Percentiles rank a stretch among this genome's conserved stretches.
phyloP scores from a whole-genome alignment of 2,329 filamentous ascomycete species.

The Diaporthe humulicola region DNA sequence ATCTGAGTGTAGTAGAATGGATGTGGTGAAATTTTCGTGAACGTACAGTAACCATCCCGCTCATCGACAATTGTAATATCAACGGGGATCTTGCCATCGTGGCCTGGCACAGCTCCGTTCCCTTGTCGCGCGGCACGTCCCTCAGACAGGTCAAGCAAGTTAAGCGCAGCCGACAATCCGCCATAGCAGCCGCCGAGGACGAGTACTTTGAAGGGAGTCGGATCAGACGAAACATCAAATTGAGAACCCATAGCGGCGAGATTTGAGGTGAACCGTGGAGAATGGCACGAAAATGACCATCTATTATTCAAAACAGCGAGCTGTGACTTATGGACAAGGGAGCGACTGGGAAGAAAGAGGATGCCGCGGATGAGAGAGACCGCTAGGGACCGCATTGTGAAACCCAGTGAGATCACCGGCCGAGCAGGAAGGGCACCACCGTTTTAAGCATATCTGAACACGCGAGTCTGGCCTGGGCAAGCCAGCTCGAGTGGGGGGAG shows the following conservation, averaged over 20 bases:
- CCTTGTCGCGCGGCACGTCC: constrained; percentile 65
- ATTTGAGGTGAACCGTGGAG: not conserved
- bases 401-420: not conserved
- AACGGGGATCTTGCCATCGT: constrained; percentile 60
- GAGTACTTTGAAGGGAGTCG: constrained; percentile 66
- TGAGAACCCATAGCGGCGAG: constrained; percentile 35
- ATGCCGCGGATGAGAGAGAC: not conserved
- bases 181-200: constrained; percentile 80
- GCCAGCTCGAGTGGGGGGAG: not conserved
- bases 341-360: not conserved
- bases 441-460: constrained; percentile 27
- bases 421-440: not conserved
- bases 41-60: constrained; percentile 85
- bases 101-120: constrained; percentile 43
- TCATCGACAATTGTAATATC: constrained; percentile 83
- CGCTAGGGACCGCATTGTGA: not conserved
- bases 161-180: constrained; percentile 76
- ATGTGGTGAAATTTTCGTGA: not conserved
- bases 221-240: constrained; percentile 6
- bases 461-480: constrained; percentile 4
- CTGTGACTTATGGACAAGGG: constrained; percentile 16
- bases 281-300: not conserved
- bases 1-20: not conserved
- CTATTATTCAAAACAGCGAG: not conserved
- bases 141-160: constrained; percentile 75